Evolutionary conservation across 306 rosid species (phyloP), one percentile per base, ranked within the genome.

Genomic region (Dalbergia cochinchinensis): DNA sequence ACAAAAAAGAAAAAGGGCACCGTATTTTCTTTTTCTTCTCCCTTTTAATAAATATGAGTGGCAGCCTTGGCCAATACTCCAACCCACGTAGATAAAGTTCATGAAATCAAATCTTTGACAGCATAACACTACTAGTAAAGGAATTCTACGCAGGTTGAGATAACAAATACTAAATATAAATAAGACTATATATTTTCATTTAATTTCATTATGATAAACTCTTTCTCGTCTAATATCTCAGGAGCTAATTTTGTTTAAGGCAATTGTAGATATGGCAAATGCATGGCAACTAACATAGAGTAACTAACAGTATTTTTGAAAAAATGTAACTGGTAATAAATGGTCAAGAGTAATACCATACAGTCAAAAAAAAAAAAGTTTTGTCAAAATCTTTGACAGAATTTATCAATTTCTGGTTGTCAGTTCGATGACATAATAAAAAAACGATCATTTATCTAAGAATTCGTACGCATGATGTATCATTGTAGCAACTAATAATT

Each of bases 11-110:
- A 47, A 76, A 77, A 74, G 82, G 39, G 33, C 7, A 13, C 19
- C 6, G n/a, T 63, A 26, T 76, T 63, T 73, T 41, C 16, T 14
- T 73, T 73, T 72, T 66, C 47, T 50, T 70, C 6, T 48, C 47
- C 12, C 59, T 73, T 73, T 42, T 79, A 14, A 35, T 63, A 58
- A 66, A 74, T 73, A 68, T 48, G 71, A 41, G 37, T 59, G 61
- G 61, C 34, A 64, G 55, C 58, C 79, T 80, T 80, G 74, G 34
- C 37, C 73, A 63, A 63, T 55, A 69, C 83, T 65, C 86, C 71
- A 80, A n/a, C 73, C 41, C 62, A 54, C 6, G 2, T 7, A 33
- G 41, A 14, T 4, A 62, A 77, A 77, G 44, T 51, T 65, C 63
- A 16, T 7, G 7, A 51, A 61, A 44, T 50, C 11, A 64, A 12